Base-by-base conservation (phyloP, 2,329 filamentous ascomycete genomes). In the Ophiostoma ulmi region DNA sequence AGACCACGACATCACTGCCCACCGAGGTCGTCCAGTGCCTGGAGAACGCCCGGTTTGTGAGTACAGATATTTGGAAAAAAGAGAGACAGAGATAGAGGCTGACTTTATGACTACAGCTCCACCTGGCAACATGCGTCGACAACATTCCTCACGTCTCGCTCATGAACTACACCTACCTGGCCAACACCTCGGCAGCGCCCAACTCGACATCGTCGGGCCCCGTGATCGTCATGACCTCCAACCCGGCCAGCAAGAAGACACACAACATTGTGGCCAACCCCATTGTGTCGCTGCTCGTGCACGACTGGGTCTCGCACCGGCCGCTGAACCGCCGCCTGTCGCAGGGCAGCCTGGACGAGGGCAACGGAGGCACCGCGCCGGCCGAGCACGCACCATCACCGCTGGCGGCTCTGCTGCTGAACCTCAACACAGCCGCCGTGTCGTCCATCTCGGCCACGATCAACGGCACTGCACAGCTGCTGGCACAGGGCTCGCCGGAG, bases 121-220 rank as follows among this genome's bases (percentile, higher is more conserved):
- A 99, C 80, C 90, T 99, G 69, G 94, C 95, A 76, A 99, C 95
- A 71, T 96, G 91, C 80, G 88, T 88, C 75, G 85, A 91, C 75
- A 91, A 95, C 77, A 84, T 89, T 74, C 95, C 95, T 11, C 93
- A 98, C 79, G 92, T 98, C 75, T 96, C 93, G 52, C 88, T 99
- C 74, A 99, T 99, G 95, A 97, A 97, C 84, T 98, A 98, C 83
- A 98, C 95, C 77, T 98, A 97, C 81, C 90, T 99, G 31, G 91
- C 93, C 55, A 88, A 86, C 6, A 92, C 91, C 8, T 26, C 65
- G 22, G 36, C 38, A 2, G 38, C 65, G 20, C 35, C 36, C 20
- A 39, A 38, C 36, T 11, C 39, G 17, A 58, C 48, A 36, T 71
- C 41, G 11, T 44, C 67, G 4, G 39, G 44, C 48, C 90, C 93